Base-by-base conservation (phyloP, 768 basidiomycete genomes). In the Phlebiopsis gigantea region DNA sequence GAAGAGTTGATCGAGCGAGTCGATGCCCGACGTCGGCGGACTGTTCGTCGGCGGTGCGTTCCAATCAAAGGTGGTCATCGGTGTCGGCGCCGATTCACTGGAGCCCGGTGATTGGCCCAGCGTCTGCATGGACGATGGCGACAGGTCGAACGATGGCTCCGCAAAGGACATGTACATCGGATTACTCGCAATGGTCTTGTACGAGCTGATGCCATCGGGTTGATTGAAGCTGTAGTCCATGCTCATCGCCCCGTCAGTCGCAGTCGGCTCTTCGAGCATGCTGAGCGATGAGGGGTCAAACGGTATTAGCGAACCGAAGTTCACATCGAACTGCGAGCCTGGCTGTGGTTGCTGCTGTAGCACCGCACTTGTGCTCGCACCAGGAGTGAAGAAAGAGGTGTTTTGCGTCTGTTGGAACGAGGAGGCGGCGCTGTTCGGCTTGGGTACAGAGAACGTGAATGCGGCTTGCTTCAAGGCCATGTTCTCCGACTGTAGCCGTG, bases 401-500 rank as follows among this genome's bases (percentile, higher is more conserved):
- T n/a, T n/a, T n/a, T n/a, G n/a, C n/a, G n/a, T n/a, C 6, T 43
- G 49, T 31, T 44, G 46, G 45, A 65, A 62, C 31, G 65, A 51
- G 19, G 57, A 42, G 34, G 57, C 51, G 7, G 55, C 54, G 29
- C 61, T 57, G 51, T 61, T 62, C 42, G 67, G 53, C 44, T 80
- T 77, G 19, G 91, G 88, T 43, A 93, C 79, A 1, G 83, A 71
- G 66, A 96, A 96, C 1, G 93, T 95, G 70, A 97, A 98, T 2
- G 86, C 77, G 0, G 81, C 72, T 66, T 91, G 82, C 70, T 90
- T 93, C 63, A 97, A 80, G 50, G 83, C 73, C 54, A 91, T 71
- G 61, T 95, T 96, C 74, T 98, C 94, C 55, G 83, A 84, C 68
- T 95, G 94, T 1, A 98, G 76, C 12, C 93, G 83, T 82, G 74